Evolutionary conservation across 202 grass and related monocot genomes (phyloP), one percentile per base, ranked within the genome.

Genomic region (Musa balbisiana): DNA sequence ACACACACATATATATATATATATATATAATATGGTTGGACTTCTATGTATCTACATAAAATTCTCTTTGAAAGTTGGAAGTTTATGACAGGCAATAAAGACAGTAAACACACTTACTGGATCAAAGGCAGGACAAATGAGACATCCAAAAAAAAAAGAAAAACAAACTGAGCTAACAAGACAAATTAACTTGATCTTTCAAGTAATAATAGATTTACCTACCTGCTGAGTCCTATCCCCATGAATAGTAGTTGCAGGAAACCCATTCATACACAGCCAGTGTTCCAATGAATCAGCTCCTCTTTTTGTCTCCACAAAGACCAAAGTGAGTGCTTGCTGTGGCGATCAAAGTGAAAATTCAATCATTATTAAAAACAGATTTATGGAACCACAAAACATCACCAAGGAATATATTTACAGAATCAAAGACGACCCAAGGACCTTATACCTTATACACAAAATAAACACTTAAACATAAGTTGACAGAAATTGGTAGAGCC

Each of bases 241-340:
- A 69, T 92, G 89, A 88, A 92, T 92, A 74, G 89, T 88, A 73
- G 89, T 92, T 23, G 89, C 89, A 53, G 89, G 89, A 92, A 92
- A 92, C 67, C 84, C 86, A 53, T 84, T 92, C 79, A 79, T 86
- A 60, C 81, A 84, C 69, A 92, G 72, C 89, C 89, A 92, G 64
- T 83, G 62, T 70, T 92, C 89, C 73, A 92, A 74, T 49, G 86
- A 84, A 86, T 92, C 89, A 49, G 89, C 89, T 75, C 89, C 86
- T 82, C 89, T 78, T 84, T 92, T 92, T 3, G 89, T 92, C 83
- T 89, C 89, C 84, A 92, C 89, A 72, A 92, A 92, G 20, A 92
- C 89, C 69, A 92, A 84, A 5, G 89, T 92, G 55, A 92, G 81
- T 72, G 84, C 60, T 86, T 86, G 86, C 89, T 92, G 79, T 58